Evolutionary conservation across 139 green algal genomes (phyloP).

Genomic region (Axilococcus clingmanii): DNA sequence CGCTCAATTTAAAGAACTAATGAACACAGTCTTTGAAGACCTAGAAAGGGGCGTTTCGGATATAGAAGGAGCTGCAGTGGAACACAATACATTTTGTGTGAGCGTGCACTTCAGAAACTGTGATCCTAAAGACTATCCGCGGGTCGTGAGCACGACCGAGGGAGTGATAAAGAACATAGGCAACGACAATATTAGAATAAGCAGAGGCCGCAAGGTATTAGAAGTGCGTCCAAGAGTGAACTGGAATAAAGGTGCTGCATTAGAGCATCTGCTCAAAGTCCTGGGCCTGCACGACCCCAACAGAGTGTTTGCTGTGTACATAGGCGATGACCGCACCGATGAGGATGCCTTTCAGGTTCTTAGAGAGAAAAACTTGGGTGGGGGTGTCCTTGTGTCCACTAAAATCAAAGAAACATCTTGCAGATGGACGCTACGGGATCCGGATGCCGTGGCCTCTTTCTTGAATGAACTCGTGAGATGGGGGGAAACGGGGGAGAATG

Average conservation of each 20-base stretch:
- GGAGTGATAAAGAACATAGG: slow-evolving; percentile 25
- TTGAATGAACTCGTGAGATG: slow-evolving; percentile 45
- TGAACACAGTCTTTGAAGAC: slow-evolving; percentile 57
- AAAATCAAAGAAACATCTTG: slow-evolving; percentile 68
- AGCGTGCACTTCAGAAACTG: slow-evolving; percentile 91
- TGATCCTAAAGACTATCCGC: slow-evolving; percentile 37
- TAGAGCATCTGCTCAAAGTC: slow-evolving; percentile 78
- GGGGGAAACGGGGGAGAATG: slow-evolving; percentile 29
- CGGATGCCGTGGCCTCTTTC: slow-evolving; percentile 59
- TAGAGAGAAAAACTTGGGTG: slow-evolving; percentile 14
- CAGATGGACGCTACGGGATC: slow-evolving; percentile 59
- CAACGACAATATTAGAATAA: slow-evolving; percentile 49
- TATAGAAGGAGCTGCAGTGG: slow-evolving; percentile 73
- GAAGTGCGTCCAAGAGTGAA: slow-evolving; percentile 85
- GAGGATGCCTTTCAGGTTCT: slow-evolving; percentile 89
- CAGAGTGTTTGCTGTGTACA: slow-evolving; percentile 81
- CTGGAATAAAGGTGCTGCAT: slow-evolving; percentile 93
- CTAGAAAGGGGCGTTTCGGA: slow-evolving; percentile 30
- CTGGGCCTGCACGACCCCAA: slow-evolving; percentile 51
- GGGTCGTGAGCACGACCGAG: slow-evolving; percentile 50
- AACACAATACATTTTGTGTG: slow-evolving; percentile 97
- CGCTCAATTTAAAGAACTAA: slow-evolving; percentile 67
- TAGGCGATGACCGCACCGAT: slow-evolving; percentile 95
- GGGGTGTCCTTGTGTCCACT: slow-evolving; percentile 75
- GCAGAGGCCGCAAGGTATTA: slow-evolving; percentile 82